A percentile compares a stretch with the other conserved stretches of the same genome.
These are phyloP conservation scores for Fusarium pininemorale DNA, from an alignment of 2,329 filamentous ascomycete genomes.

Conservation along the genomic window DNA sequence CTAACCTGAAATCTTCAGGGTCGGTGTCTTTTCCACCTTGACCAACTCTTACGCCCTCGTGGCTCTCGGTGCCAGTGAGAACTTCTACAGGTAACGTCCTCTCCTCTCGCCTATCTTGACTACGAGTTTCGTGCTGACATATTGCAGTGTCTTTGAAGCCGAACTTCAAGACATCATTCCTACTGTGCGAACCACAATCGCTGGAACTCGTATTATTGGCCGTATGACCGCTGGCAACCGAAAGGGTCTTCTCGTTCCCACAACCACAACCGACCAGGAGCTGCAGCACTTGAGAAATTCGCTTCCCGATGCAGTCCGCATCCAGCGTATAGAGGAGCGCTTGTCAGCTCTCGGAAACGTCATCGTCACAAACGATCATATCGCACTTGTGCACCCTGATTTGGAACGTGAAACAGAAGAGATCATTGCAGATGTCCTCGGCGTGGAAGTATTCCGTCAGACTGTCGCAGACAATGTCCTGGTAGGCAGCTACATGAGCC, in stretches of 20 bases:
- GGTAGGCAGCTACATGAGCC: constrained; percentile 94
- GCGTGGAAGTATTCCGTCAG: constrained; percentile 90
- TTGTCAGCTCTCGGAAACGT: constrained; percentile 96
- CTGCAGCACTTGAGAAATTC: constrained; percentile 96
- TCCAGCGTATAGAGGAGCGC: constrained; percentile 97
- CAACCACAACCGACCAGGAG: constrained; percentile 96
- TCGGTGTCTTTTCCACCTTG: constrained; percentile 95
- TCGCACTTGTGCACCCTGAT: constrained; percentile 95
- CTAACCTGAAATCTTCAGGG: constrained; percentile 61
- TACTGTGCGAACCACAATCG: constrained; percentile 96
- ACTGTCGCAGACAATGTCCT: constrained; percentile 97
- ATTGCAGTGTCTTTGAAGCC: constrained; percentile 86
- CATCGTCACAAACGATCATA: constrained; percentile 95
- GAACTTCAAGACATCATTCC: constrained; percentile 98
- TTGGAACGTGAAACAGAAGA: constrained; percentile 98
- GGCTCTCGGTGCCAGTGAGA: constrained; percentile 93
- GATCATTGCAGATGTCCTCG: constrained; percentile 93
- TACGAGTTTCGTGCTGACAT: not conserved
- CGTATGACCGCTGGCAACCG: constrained; percentile 96
- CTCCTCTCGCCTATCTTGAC: not conserved
- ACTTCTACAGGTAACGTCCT: constrained; percentile 84
- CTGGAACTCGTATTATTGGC: constrained; percentile 94
- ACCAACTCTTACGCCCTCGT: constrained; percentile 98
- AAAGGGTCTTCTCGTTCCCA: constrained; percentile 95
- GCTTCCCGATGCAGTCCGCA: constrained; percentile 89